Evolutionary conservation across 1,284 basidiomycete species (phyloP).

Genomic region (Malassezia furfur): DNA sequence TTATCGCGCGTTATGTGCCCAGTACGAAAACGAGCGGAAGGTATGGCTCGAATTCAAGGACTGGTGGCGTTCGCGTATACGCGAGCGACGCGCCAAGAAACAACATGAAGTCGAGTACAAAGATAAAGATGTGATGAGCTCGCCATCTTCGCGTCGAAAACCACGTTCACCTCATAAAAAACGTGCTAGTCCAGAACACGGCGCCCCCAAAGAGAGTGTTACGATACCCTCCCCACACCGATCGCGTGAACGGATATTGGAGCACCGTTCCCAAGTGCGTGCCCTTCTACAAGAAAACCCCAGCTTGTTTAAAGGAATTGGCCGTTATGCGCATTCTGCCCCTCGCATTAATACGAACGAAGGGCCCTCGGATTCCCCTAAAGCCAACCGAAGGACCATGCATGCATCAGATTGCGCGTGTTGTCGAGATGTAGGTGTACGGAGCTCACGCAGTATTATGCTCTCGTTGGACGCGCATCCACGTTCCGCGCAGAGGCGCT

Average conservation of each 20-base stretch:
- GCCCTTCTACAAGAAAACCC: conserved; percentile 5
- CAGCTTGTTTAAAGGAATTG: conserved; percentile 4
- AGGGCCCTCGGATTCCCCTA: background rate
- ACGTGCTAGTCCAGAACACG: no score
- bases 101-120: background rate
- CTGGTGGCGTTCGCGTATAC: conserved; percentile 10
- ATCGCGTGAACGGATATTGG: background rate
- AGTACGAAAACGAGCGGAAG: conserved; percentile 6
- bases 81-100: conserved; percentile 1
- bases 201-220: no score
- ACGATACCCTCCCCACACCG: background rate
- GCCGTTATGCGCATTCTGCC: conserved; percentile 4
- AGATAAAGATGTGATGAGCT: background rate
- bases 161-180: background rate
- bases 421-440: conserved; percentile 10
- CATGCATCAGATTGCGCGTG: conserved; percentile 10
- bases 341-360: background rate
- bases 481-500: background rate
- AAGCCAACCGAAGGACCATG: background rate
- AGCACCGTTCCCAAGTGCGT: conserved; percentile 9
- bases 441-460: conserved; percentile 9
- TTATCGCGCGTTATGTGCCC: conserved; percentile 1
- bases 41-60: conserved; percentile 15
- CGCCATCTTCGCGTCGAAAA: background rate
- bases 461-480: background rate